Evolutionary conservation across 768 basidiomycete species (phyloP).

Genomic region (Crepidotus variabilis): DNA sequence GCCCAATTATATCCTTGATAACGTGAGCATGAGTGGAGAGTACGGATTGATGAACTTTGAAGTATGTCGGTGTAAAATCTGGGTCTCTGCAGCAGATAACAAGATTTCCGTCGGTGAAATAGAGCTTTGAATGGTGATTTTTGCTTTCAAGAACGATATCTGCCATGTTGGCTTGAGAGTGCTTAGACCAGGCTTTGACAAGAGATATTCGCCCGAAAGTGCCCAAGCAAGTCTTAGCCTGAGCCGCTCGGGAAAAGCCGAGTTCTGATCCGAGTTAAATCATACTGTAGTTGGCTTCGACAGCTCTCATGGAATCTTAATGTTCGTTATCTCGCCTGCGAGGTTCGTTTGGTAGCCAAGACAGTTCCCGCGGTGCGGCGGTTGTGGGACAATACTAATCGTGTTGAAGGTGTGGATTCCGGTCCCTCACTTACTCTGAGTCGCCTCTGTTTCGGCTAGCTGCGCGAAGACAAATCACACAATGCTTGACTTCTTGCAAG

Average conservation of each 20-base stretch:
- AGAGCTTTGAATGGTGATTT: background rate
- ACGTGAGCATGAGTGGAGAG: background rate
- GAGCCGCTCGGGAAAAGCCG: background rate
- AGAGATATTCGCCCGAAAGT: background rate
- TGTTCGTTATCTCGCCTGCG: too few relatives aligned
- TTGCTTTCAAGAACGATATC: background rate
- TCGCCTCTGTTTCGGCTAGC: too few relatives aligned
- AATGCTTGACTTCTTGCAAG: too few relatives aligned
- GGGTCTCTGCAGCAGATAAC: background rate
- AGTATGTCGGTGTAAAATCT: background rate
- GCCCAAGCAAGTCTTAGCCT: background rate
- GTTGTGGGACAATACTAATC: too few relatives aligned
- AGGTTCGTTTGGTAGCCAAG: too few relatives aligned
- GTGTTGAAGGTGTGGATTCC: too few relatives aligned
- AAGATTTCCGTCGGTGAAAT: background rate
- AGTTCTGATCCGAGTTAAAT: too few relatives aligned
- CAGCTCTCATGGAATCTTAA: too few relatives aligned
- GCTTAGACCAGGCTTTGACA: background rate
- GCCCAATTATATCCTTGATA: background rate
- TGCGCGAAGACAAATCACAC: too few relatives aligned
- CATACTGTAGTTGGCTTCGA: too few relatives aligned
- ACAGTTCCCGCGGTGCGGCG: too few relatives aligned
- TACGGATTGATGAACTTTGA: background rate
- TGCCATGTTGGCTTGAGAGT: background rate
- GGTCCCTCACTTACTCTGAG: too few relatives aligned